phyloP scores from a whole-genome alignment of 2,329 filamentous ascomycete genomes.

The Stromatinia cepivora region DNA sequence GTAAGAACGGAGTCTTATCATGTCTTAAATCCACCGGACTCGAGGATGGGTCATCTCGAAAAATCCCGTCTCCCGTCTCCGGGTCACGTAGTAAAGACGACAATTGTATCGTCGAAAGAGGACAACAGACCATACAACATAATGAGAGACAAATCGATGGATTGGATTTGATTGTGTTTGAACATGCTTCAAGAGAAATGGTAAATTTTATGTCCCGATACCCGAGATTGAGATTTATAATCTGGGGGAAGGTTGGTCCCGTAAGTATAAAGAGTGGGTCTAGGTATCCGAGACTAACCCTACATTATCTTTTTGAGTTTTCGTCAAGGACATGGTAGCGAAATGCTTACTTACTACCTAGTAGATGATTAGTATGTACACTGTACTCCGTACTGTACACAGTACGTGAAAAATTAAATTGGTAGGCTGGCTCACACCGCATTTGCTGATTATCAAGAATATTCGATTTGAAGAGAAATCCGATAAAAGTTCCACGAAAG shows the following conservation, averaged over 20 bases:
- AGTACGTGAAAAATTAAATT: not conserved
- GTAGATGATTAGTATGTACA: not conserved
- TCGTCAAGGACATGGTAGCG: not conserved
- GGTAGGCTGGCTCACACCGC: not conserved
- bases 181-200: not conserved
- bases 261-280: not conserved
- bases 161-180: not conserved
- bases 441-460: not conserved
- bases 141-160: not conserved
- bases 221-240: constrained; percentile 3
- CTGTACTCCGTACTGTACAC: not conserved
- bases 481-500: not conserved
- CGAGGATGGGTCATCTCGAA: not conserved
- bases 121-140: not conserved
- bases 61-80: no score
- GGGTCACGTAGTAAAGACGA: not conserved
- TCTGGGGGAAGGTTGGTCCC: not conserved
- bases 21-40: constrained; percentile 7
- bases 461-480: not conserved
- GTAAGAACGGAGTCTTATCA: not conserved
- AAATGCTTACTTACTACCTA: not conserved
- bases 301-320: not conserved
- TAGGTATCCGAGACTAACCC: not conserved
- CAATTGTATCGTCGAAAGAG: not conserved
- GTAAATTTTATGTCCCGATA: not conserved